Evolutionary conservation across 495 filamentous ascomycete species (phyloP).

Genomic region (Physcia stellaris): DNA sequence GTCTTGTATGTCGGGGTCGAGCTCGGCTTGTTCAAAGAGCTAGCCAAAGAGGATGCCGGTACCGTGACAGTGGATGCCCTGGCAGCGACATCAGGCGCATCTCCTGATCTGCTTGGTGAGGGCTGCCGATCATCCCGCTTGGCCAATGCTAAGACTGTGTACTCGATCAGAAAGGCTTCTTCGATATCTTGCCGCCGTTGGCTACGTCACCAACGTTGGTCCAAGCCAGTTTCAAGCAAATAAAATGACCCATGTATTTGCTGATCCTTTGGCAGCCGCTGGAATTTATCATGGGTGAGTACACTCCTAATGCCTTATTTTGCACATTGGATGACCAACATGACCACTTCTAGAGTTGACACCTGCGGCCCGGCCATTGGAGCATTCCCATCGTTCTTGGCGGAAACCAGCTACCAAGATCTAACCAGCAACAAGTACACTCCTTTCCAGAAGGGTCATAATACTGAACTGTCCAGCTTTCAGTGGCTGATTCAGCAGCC

Average conservation of each 20-base stretch:
- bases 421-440: constrained; percentile 9
- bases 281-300: constrained; percentile 22
- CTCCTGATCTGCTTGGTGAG: constrained; percentile 15
- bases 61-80: constrained; percentile 20
- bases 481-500: constrained; percentile 27
- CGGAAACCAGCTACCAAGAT: constrained; percentile 17
- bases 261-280: constrained; percentile 17
- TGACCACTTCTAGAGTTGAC: constrained; percentile 9
- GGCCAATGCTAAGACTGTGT: not conserved
- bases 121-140: not conserved
- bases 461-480: constrained; percentile 28
- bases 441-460: constrained; percentile 24
- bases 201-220: constrained; percentile 22
- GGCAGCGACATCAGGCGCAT: constrained; percentile 18
- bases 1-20: constrained; percentile 22
- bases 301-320: not conserved
- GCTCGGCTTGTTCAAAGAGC: constrained; percentile 22
- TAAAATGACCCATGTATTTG: constrained; percentile 19
- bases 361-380: constrained; percentile 10
- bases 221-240: constrained; percentile 21
- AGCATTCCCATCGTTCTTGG: constrained; percentile 17
- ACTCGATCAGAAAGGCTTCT: constrained; percentile 33
- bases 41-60: constrained; percentile 12
- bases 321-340: not conserved
- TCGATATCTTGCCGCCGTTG: constrained; percentile 26